phyloP scores from a whole-genome alignment of 1,284 basidiomycete genomes.

The Afroboletus lepidellus region DNA sequence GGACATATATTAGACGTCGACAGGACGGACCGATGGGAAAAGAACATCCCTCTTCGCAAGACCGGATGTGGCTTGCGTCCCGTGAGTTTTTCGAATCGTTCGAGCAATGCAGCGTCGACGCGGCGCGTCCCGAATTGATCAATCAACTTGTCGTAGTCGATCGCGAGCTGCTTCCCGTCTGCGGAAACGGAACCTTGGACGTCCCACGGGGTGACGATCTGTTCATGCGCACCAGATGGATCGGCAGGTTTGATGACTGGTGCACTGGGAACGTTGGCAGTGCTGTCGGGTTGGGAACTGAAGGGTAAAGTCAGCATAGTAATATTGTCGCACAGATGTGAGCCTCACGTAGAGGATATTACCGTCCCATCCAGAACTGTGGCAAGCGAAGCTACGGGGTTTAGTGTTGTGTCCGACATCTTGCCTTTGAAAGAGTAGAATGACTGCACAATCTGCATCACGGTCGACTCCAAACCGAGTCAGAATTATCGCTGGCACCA shows the following conservation, averaged over 20 bases:
- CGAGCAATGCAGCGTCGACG: slow-evolving; percentile 76
- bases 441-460: too few species aligned
- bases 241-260: slow-evolving; percentile 37
- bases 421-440: not conserved
- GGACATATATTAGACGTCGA: not conserved
- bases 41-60: slow-evolving; percentile 92
- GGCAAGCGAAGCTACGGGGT: slow-evolving; percentile 15
- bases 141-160: slow-evolving; percentile 96
- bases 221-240: slow-evolving; percentile 48
- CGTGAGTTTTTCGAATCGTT: slow-evolving; percentile 90
- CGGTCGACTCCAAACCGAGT: too few species aligned
- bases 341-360: slow-evolving; percentile 26
- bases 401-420: slow-evolving; percentile 15
- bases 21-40: slow-evolving; percentile 84
- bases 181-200: slow-evolving; percentile 89
- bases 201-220: slow-evolving; percentile 97
- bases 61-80: slow-evolving; percentile 91
- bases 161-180: slow-evolving; percentile 88
- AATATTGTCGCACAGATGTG: not conserved
- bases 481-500: not conserved
- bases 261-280: not conserved
- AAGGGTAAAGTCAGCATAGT: not conserved
- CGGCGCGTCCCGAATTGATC: slow-evolving; percentile 91
- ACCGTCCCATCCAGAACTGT: slow-evolving; percentile 12
- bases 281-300: slow-evolving; percentile 15